A percentile compares a stretch with the other conserved stretches of the same genome.
phyloP scores from a whole-genome alignment of 768 basidiomycete species.

The Lentinula aciculospora region DNA sequence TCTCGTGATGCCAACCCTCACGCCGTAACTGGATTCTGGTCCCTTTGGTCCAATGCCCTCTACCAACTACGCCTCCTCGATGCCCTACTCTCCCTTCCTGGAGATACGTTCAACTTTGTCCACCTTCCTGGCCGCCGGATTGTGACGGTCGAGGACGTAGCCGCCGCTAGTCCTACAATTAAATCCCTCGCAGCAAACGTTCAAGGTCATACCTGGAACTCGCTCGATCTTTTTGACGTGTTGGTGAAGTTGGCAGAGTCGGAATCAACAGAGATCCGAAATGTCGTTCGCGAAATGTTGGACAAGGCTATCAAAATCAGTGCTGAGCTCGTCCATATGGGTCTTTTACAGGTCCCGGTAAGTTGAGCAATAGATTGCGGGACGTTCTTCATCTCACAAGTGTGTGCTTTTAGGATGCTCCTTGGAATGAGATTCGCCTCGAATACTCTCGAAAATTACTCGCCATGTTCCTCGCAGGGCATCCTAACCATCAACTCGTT shows the following conservation, averaged over 20 bases:
- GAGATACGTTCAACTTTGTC: constrained; percentile 91
- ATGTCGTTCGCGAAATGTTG: constrained; percentile 82
- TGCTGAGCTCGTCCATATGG: constrained; percentile 92
- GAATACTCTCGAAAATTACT: constrained; percentile 85
- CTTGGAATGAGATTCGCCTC: constrained; percentile 84
- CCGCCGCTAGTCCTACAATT: constrained; percentile 83
- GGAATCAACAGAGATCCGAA: constrained; percentile 64
- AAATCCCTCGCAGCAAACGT: constrained; percentile 86
- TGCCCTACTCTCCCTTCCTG: constrained; percentile 81
- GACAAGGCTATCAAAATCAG: constrained; percentile 93
- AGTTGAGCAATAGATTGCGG: constrained; percentile 27
- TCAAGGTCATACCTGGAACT: constrained; percentile 94
- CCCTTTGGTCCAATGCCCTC: constrained; percentile 76
- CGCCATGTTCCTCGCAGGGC: constrained; percentile 85
- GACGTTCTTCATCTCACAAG: constrained; percentile 11
- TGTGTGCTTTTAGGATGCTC: constrained; percentile 51
- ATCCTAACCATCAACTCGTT: constrained; percentile 93
- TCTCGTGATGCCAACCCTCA: constrained; percentile 73
- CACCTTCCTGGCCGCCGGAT: constrained; percentile 77
- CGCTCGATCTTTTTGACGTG: constrained; percentile 83
- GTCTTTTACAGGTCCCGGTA: constrained; percentile 87
- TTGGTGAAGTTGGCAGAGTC: constrained; percentile 76
- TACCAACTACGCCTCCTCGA: constrained; percentile 87
- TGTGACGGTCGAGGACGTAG: constrained; percentile 85
- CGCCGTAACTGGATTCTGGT: constrained; percentile 84